phyloP scores from a whole-genome alignment of 2,329 filamentous ascomycete species.

The Fusarium coffeatum region DNA sequence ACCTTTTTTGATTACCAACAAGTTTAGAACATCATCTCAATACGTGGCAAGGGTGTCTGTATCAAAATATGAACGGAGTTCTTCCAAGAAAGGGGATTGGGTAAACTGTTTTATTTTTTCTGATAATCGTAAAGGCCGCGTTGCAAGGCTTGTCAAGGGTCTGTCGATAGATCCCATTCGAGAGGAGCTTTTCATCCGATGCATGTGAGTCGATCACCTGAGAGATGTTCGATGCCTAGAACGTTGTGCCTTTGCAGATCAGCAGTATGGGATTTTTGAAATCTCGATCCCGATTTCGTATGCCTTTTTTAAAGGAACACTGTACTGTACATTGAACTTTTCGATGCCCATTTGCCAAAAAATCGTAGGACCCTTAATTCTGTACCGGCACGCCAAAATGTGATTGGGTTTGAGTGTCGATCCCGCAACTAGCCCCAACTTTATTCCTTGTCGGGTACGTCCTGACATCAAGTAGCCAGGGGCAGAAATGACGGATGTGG shows the following conservation, averaged over 20 bases:
- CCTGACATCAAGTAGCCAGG: not conserved
- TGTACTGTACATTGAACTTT: slow-evolving; percentile 1
- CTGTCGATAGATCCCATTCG: not conserved
- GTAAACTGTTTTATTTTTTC: not conserved
- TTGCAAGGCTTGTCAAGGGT: not conserved
- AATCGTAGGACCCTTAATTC: slow-evolving; percentile 13
- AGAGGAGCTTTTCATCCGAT: not conserved
- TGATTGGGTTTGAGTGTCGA: slow-evolving; percentile 15
- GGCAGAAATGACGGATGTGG: not conserved
- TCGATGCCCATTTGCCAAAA: slow-evolving; percentile 4
- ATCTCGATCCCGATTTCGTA: slow-evolving; percentile 3
- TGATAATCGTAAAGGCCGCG: not conserved
- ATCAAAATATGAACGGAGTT: slow-evolving; percentile 20
- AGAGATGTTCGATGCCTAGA: not conserved
- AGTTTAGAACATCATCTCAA: slow-evolving; percentile 11
- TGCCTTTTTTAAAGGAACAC: slow-evolving; percentile 8
- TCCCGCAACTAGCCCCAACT: slow-evolving; percentile 4
- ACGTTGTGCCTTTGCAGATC: not conserved
- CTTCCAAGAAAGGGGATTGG: not conserved
- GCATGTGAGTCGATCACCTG: not conserved
- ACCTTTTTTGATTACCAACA: slow-evolving; percentile 13
- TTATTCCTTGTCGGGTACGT: slow-evolving; percentile 4
- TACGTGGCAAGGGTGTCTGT: slow-evolving; percentile 24
- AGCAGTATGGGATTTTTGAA: not conserved
- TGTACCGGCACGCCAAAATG: not conserved